phyloP scores from a whole-genome alignment of 305 asterid species.

The Euphrasia arctica region DNA sequence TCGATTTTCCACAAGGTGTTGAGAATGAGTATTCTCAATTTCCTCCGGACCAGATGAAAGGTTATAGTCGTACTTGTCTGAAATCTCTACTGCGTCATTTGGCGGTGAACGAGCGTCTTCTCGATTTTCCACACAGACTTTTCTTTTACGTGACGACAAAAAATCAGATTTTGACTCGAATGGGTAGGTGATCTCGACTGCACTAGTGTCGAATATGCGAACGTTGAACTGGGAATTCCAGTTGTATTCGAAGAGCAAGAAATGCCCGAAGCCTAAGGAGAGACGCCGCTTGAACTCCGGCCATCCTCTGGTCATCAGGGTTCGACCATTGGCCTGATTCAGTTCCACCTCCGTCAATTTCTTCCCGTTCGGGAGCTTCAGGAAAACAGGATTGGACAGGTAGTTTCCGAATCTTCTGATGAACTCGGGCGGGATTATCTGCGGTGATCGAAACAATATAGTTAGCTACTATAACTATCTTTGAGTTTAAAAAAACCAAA shows the following conservation, averaged over 20 bases:
- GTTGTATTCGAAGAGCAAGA: constrained; percentile 29
- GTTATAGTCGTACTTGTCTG: too few relatives aligned
- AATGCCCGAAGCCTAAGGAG: constrained; percentile 22
- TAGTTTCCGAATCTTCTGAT: constrained; percentile 17
- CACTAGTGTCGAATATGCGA: constrained; percentile 28
- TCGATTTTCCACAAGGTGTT: too few relatives aligned
- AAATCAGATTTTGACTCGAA: too few relatives aligned
- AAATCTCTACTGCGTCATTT: too few relatives aligned
- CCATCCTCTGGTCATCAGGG: constrained; percentile 33
- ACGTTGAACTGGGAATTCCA: constrained; percentile 34
- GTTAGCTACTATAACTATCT: too few relatives aligned
- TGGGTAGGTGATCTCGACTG: constrained; percentile 34
- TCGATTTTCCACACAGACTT: too few relatives aligned
- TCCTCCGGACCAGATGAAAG: too few relatives aligned
- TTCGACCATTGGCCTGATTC: constrained; percentile 15
- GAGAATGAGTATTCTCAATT: too few relatives aligned
- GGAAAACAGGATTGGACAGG: constrained; percentile 20
- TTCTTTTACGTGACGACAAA: too few relatives aligned
- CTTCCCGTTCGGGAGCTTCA: constrained; percentile 29
- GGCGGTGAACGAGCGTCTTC: too few relatives aligned
- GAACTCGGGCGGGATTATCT: constrained; percentile 35
- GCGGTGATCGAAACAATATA: not conserved
- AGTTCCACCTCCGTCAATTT: constrained; percentile 21
- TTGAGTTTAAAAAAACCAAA: not conserved
- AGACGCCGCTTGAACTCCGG: constrained; percentile 28